Evolutionary conservation across 1,284 basidiomycete genomes (phyloP), one percentile per base, ranked within the genome.

Genomic region (Trichosporon asahii): DNA sequence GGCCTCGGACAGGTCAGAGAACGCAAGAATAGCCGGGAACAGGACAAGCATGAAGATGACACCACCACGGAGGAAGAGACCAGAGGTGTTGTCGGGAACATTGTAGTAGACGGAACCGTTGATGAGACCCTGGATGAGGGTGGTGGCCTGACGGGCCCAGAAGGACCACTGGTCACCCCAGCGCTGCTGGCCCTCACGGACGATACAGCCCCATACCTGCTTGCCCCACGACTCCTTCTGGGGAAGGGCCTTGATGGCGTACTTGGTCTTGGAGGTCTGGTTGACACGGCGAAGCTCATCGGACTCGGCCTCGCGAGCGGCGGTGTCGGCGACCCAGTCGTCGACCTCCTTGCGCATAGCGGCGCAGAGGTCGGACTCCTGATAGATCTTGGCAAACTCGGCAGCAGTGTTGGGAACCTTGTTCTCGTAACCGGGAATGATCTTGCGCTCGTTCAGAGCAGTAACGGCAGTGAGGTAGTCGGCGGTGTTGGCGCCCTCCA

Each of bases 101-200:
- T 87, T 85, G 72, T 90, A 85, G 85, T 92, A 96, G 40, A 91
- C 87, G 0, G 90, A 91, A 12, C 93, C 92, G 69, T 90, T 71
- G 89, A 79, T 74, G 14, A 80, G 73, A 9, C 77, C 77, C 67
- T 77, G 76, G 57, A 80, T 72, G 37, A 80, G 61, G 1, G 77
- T 78, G 7, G 78, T 78, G 12, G 66, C 75, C 65, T 78, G 79
- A 63, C 79, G 79, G 46, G 75, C 79, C 79, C 81, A 80, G 6
- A 73, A 66, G 11, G 68, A 69, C 72, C 70, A 71, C 66, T 71
- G 68, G 68, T 73, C 72, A 68, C 79, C 80, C 81, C 81, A 83
- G 68, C 80, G 74, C 66, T 79, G 73, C 68, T 82, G 81, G 44
- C 76, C 78, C 67, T 83, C 79, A 46, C 78, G 73, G 61, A 77